Evolutionary conservation across 768 basidiomycete genomes (phyloP), one percentile per base, ranked within the genome.

Genomic region (Cantharellus cinnabarinus): DNA sequence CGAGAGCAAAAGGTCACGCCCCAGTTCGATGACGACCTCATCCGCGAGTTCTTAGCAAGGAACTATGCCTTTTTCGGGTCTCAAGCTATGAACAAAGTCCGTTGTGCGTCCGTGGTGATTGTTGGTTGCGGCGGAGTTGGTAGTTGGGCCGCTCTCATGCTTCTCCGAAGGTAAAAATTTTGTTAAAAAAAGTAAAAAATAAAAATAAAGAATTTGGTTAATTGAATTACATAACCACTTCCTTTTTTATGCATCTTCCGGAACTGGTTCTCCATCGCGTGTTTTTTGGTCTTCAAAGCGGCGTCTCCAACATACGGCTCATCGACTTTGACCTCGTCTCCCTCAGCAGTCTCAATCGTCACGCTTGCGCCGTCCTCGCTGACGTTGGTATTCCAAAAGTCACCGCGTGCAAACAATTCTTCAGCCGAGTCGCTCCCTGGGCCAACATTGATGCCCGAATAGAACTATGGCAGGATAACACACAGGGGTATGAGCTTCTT

Each of bases 71-170:
- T 98, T 71, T 85, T 98, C 58, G 90, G 89, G 0, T 86, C 93
- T 40, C 85, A 89, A 41, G 79, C 79, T 44, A 94, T 97, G 88
- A 68, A 71, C 5, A 82, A 79, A 66, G 76, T 98, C 57, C 76
- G 95, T 57, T 66, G 74, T 4, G 79, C 81, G 7, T 78, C 75
- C 3, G 91, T 97, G 0, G 90, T 89, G 15, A 73, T 98, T 20
- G 83, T 99, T 2, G 95, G 95, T 3, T 89, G 91, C 63, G 95
- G 95, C 60, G 94, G 95, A 2, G 95, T 99, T 0, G 95, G 95
- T 0, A 91, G 88, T 66, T 94, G 90, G 88, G 86, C 82, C 42
- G 90, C 91, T 14, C 79, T 94, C 40, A 94, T 94, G 94, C 79
- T 90, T 37, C 83, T 81, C 51, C 73, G 91, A 68, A 91, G 89